Percentiles rank a stretch among this genome's conserved stretches.
These are phyloP conservation scores for Leccinum aurantiacum DNA, from an alignment of 768 basidiomycete genomes.

Conservation along the genomic window DNA sequence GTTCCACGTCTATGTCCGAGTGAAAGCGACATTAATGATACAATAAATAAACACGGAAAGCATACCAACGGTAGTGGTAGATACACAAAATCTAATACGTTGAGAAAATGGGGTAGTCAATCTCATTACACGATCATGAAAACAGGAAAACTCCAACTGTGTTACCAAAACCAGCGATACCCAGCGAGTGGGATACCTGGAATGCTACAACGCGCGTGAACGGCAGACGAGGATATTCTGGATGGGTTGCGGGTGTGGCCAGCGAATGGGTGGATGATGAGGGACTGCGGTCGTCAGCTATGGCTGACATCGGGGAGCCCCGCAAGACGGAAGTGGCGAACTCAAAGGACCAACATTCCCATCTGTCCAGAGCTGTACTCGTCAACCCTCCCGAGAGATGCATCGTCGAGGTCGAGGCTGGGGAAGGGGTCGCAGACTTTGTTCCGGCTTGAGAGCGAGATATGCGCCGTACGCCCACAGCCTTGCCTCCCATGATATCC, in stretches of 20 bases:
- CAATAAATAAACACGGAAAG: slow-evolving; percentile 25
- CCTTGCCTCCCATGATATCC: slow-evolving; percentile 56
- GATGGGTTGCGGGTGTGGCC: slow-evolving; percentile 2
- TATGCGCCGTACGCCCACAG: slow-evolving; percentile 71
- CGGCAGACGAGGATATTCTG: slow-evolving; percentile 58
- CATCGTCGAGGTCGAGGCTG: slow-evolving; percentile 19
- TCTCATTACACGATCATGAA: slow-evolving; percentile 15
- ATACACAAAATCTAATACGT: slow-evolving; percentile 19
- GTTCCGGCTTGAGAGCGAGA: slow-evolving; percentile 43
- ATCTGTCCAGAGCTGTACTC: slow-evolving; percentile 66
- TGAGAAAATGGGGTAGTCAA: neutral
- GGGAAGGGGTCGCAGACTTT: slow-evolving; percentile 21
- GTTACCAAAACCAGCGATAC: slow-evolving; percentile 77
- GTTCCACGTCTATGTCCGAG: neutral
- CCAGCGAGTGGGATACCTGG: slow-evolving; percentile 46
- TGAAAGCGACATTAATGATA: slow-evolving; percentile 16
- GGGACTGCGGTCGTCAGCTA: slow-evolving; percentile 33
- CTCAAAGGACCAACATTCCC: slow-evolving; percentile 84
- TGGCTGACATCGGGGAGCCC: slow-evolving; percentile 50
- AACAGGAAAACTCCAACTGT: slow-evolving; percentile 41
- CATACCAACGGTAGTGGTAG: slow-evolving; percentile 12
- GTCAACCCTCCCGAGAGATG: slow-evolving; percentile 47
- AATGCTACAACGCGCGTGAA: slow-evolving; percentile 76
- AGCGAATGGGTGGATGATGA: slow-evolving; percentile 4
- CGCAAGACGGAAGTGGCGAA: slow-evolving; percentile 47